Evolutionary conservation across 169 alveolate genomes (phyloP), one percentile per base, ranked within the genome.

Genomic region (Eimeria brunetti): DNA sequence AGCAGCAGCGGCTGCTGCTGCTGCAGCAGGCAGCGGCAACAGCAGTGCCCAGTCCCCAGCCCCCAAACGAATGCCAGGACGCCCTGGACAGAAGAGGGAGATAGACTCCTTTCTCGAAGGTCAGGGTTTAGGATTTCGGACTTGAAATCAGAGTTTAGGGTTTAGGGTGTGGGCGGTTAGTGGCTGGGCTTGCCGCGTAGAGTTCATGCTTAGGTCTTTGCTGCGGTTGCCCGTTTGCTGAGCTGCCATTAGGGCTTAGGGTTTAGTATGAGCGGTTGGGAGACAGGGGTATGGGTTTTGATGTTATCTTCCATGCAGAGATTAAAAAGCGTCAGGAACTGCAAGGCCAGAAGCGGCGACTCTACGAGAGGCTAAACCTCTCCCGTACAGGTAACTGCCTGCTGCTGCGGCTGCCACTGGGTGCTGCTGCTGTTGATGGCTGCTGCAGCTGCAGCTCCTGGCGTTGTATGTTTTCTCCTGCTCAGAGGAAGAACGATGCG

Each of bases 41-140:
- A 67, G 94, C 85, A 88, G 56, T 84, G 38, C 90, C 69, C 88
- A 81, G 69, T 83, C 95, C 30, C 88, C 95, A 36, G 88, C 90
- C 56, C 90, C 91, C n/a, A 91, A 91, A 30, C 88, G 88, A 44
- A 60, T 83, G 91, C 80, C 90, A 46, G 80, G 67, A 11, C 62
- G 85, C 36, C 94, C 94, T 9, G 95, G 95, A 49, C 95, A 91
- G 46, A 93, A 93, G 96, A 49, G 51, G 88, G 98, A 97, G 83
- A 97, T 97, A 56, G 98, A 97, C 80, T 96, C 97, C 58, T 97
- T 97, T 85, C 96, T 97, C 62, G 98, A 97, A 96, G 98, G 98
- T 97, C 53, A 58, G 91, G 46, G 41, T 67, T 83, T 89, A 73
- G 58, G 46, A 33, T 94, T 56, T 94, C 16, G 67, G 88, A 60